A percentile compares a stretch with the other conserved stretches of the same genome.
Evolutionary conservation across 2,329 filamentous ascomycete genomes (phyloP).

Genomic region (Emydomyces testavorans): DNA sequence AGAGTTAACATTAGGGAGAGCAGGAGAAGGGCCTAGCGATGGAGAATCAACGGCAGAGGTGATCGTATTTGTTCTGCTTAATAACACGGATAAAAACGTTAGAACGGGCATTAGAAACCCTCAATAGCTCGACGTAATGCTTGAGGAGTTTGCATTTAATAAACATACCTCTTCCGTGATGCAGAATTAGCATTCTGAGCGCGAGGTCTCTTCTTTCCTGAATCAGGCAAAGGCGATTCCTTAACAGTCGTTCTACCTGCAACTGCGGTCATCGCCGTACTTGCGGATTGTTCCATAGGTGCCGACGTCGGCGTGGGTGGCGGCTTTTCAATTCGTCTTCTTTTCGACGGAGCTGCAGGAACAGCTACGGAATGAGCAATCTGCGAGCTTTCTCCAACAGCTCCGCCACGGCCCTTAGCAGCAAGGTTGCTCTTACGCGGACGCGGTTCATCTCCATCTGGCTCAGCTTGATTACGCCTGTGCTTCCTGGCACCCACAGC

Average conservation of each 20-base stretch:
- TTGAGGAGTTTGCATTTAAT: conserved; percentile 7
- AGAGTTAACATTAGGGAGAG: conserved; percentile 50
- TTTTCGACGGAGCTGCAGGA: conserved; percentile 49
- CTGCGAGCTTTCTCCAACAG: conserved; percentile 1
- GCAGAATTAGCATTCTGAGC: conserved; percentile 54
- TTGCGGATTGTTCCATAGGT: conserved; percentile 34
- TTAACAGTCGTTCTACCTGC: conserved; percentile 37
- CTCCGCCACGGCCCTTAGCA: conserved; percentile 38
- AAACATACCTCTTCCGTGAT: conserved; percentile 61
- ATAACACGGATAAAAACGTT: conserved; percentile 9
- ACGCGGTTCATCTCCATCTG: conserved; percentile 61
- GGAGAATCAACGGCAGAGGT: conserved; percentile 51
- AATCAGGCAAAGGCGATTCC: conserved; percentile 58
- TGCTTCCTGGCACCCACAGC: conserved; percentile 68
- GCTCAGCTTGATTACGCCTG: conserved; percentile 61
- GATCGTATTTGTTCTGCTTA: conserved; percentile 36
- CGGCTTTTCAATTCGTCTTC: conserved; percentile 68
- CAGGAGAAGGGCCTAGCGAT: conserved; percentile 62
- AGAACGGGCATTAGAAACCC: conserved; percentile 5
- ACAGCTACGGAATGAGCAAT: conserved; percentile 3
- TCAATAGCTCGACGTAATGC: background rate
- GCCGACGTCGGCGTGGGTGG: conserved; percentile 22
- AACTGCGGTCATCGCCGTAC: conserved; percentile 24
- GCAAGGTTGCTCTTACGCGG: conserved; percentile 45
- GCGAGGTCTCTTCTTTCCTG: conserved; percentile 59